Conservation (phyloP, 371 early-diverging fungal species). For the Cokeromyces recurvatus region DNA sequence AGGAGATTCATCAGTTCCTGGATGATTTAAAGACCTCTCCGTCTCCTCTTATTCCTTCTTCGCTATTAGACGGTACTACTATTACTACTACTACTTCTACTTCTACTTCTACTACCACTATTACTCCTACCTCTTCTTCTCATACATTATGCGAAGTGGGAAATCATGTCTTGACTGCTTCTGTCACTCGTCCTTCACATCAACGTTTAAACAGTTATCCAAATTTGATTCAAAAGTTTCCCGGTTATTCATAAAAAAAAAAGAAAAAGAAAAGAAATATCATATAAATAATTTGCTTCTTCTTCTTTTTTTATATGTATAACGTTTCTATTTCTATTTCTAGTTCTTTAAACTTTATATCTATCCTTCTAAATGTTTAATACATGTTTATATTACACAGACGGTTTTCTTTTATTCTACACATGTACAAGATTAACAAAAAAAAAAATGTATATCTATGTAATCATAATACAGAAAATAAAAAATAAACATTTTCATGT, state of each 20-base stretch:
- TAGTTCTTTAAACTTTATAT: too few species aligned
- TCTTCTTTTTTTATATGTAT: too few species aligned
- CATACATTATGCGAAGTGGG: conserved; percentile 21
- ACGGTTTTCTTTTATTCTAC: too few species aligned
- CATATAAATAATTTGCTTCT: too few species aligned
- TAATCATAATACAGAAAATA: too few species aligned
- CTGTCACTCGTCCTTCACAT: conserved; percentile 35
- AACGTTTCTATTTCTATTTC: too few species aligned
- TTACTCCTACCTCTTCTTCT: background rate
- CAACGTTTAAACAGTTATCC: conserved; percentile 34
- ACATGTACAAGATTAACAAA: too few species aligned
- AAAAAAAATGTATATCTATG: too few species aligned
- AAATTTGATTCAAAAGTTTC: conserved; percentile 23
- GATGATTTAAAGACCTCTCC: background rate
- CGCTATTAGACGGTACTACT: background rate
- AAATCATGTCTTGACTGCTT: conserved; percentile 31
- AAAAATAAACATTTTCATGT: background rate
- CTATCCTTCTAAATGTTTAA: too few species aligned
- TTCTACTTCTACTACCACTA: conserved; percentile 3
- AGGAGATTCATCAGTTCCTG: conserved; percentile 13
- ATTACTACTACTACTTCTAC: background rate
- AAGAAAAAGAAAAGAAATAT: background rate
- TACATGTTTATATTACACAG: too few species aligned
- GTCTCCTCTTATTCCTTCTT: background rate
- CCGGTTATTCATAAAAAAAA: background rate